Evolutionary conservation across 148 eudicot species (phyloP).

Genomic region (Bassia scoparia): DNA sequence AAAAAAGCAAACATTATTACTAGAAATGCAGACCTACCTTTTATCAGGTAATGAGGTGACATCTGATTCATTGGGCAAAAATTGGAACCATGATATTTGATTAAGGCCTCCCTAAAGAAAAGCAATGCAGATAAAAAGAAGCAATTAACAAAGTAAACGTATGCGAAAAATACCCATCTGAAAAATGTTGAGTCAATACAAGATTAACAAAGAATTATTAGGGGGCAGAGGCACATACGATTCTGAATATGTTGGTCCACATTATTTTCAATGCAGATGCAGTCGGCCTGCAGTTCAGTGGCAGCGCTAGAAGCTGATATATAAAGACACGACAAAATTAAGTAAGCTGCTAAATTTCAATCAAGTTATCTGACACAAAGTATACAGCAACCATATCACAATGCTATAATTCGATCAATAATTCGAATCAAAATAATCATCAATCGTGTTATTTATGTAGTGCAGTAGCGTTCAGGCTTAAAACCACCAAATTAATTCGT

Average conservation of each 20-base stretch:
- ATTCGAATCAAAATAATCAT: too few relatives aligned
- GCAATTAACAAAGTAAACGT: not conserved
- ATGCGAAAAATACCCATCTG: not conserved
- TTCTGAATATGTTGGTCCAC: slow-evolving; percentile 89
- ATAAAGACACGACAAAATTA: too few relatives aligned
- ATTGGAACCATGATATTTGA: slow-evolving; percentile 92
- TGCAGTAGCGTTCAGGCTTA: too few relatives aligned
- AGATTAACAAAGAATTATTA: not conserved
- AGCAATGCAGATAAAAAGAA: not conserved
- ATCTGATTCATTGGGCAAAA: slow-evolving; percentile 69
- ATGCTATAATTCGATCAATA: too few relatives aligned
- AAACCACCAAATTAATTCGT: too few relatives aligned
- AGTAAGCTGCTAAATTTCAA: too few relatives aligned
- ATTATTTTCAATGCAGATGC: slow-evolving; percentile 24
- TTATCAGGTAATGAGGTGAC: slow-evolving; percentile 50
- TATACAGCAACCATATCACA: too few relatives aligned
- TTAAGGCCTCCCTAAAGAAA: slow-evolving; percentile 74
- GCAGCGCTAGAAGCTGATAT: too few relatives aligned
- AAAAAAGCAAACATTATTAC: not conserved
- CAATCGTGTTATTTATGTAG: too few relatives aligned
- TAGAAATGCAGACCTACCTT: slow-evolving; percentile 40
- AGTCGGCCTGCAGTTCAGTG: not conserved
- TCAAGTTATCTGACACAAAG: too few relatives aligned
- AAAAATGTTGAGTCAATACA: not conserved
- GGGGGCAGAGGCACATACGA: slow-evolving; percentile 41